These are phyloP conservation scores for Cupressus sempervirens DNA, from an alignment of 75 land plant species.

Conservation along the genomic window DNA sequence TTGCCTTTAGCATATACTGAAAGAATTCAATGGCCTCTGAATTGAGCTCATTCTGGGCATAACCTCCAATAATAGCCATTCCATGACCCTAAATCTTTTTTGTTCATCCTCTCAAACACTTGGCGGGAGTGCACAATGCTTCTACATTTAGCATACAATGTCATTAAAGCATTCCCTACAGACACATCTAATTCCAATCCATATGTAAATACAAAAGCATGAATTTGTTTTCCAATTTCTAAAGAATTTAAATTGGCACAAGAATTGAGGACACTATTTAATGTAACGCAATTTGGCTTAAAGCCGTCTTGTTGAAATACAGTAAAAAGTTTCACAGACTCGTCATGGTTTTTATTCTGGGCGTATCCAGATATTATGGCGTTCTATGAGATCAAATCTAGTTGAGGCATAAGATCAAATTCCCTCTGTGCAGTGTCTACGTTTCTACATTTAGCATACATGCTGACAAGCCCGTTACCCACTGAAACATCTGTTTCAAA, in stretches of 20 bases:
- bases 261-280: constrained; percentile 61
- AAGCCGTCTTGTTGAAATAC: constrained; percentile 40
- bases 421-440: constrained; percentile 32
- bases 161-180: constrained; percentile 57
- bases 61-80: constrained; percentile 74
- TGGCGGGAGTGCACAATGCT: constrained; percentile 42
- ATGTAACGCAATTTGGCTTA: constrained; percentile 63
- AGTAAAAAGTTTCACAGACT: constrained; percentile 32
- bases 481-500: constrained; percentile 44
- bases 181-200: constrained; percentile 51
- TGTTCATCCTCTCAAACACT: constrained; percentile 43
- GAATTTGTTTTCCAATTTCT: constrained; percentile 41
- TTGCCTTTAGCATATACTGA: constrained; percentile 43
- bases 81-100: constrained; percentile 68
- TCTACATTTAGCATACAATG: constrained; percentile 68
- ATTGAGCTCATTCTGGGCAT: constrained; percentile 63
- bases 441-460: constrained; percentile 80
- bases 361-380: constrained; percentile 58
- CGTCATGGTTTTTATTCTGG: constrained; percentile 46
- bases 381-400: constrained; percentile 83
- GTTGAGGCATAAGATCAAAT: constrained; percentile 47
- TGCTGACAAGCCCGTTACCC: constrained; percentile 61
- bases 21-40: constrained; percentile 48
- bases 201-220: constrained; percentile 37
- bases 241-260: constrained; percentile 43